phyloP scores from a whole-genome alignment of 305 asterid genomes.

The Fraxinus xanthoxyloides region DNA sequence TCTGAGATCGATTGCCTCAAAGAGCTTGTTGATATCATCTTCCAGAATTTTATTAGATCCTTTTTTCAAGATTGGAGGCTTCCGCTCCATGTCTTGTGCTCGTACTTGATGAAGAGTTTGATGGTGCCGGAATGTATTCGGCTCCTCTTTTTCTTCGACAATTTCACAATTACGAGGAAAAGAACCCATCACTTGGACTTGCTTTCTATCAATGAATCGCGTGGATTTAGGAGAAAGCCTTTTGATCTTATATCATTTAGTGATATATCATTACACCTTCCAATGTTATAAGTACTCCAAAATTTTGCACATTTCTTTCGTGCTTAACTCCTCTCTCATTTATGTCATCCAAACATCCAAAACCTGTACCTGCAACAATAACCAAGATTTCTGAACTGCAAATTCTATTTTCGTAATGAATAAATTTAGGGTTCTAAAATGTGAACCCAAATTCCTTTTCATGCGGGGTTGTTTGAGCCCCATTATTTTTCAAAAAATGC shows the following conservation, averaged over 20 bases:
- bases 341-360: conserved; percentile 15
- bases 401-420: not conserved
- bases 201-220: conserved; percentile 17
- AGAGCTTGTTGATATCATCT: conserved; percentile 79
- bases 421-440: not conserved
- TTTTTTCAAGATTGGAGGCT: conserved; percentile 54
- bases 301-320: not conserved
- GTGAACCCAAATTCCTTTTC: not conserved
- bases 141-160: conserved; percentile 60
- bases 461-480: not conserved
- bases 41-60: conserved; percentile 40
- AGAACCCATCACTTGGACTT: conserved; percentile 49
- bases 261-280: not conserved
- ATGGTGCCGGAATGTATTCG: conserved; percentile 26
- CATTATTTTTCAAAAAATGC: too few species aligned
- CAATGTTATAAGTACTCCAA: conserved; percentile 2
- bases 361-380: conserved; percentile 10
- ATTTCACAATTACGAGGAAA: conserved; percentile 61
- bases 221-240: not conserved
- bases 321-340: conserved; percentile 8
- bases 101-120: conserved; percentile 34
- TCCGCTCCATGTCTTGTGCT: not conserved
- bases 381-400: conserved; percentile 2
- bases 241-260: not conserved
- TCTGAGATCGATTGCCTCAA: conserved; percentile 62